Percentiles rank a stretch among this genome's conserved stretches.
These are phyloP conservation scores for Heimioporus retisporus DNA, from an alignment of 1,284 basidiomycete species.

Conservation along the genomic window DNA sequence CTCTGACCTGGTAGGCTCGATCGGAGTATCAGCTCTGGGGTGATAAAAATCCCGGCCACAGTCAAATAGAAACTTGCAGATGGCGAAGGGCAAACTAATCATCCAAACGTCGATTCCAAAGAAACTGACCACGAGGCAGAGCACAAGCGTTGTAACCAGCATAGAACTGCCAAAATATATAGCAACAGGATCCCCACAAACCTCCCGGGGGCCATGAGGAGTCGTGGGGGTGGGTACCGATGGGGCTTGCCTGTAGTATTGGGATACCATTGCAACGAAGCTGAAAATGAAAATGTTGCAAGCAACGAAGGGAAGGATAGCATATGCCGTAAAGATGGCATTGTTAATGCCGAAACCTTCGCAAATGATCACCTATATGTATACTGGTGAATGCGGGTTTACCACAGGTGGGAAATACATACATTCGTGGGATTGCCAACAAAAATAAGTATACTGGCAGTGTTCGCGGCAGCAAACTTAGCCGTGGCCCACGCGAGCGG, in stretches of 20 bases:
- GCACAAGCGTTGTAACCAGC: slow-evolving; percentile 59
- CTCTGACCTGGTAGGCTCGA: slow-evolving; percentile 15
- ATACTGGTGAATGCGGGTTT: neutral
- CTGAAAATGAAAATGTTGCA: slow-evolving; percentile 59
- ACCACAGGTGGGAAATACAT: slow-evolving; percentile 24
- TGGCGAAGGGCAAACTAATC: no score
- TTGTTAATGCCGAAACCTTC: slow-evolving; percentile 71
- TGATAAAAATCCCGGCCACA: slow-evolving; percentile 67
- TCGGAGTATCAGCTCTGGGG: slow-evolving; percentile 40
- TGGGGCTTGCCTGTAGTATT: slow-evolving; percentile 67
- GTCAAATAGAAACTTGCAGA: slow-evolving; percentile 48
- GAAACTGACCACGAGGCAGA: slow-evolving; percentile 55
- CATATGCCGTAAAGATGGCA: slow-evolving; percentile 77
- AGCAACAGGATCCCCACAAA: slow-evolving; percentile 59
- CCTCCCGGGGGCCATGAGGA: slow-evolving; percentile 55
- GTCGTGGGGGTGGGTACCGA: slow-evolving; percentile 50
- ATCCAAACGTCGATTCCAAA: no score
- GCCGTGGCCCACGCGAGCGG: slow-evolving; percentile 61
- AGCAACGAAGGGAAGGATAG: slow-evolving; percentile 75
- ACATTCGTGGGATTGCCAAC: slow-evolving; percentile 83
- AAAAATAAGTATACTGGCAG: slow-evolving; percentile 75
- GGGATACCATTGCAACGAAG: slow-evolving; percentile 62
- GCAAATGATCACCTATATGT: slow-evolving; percentile 62
- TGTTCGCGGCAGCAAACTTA: slow-evolving; percentile 82
- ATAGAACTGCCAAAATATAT: slow-evolving; percentile 63